Evolutionary conservation across 306 rosid genomes (phyloP), one percentile per base, ranked within the genome.

Genomic region (Begonia fuchsioides): DNA sequence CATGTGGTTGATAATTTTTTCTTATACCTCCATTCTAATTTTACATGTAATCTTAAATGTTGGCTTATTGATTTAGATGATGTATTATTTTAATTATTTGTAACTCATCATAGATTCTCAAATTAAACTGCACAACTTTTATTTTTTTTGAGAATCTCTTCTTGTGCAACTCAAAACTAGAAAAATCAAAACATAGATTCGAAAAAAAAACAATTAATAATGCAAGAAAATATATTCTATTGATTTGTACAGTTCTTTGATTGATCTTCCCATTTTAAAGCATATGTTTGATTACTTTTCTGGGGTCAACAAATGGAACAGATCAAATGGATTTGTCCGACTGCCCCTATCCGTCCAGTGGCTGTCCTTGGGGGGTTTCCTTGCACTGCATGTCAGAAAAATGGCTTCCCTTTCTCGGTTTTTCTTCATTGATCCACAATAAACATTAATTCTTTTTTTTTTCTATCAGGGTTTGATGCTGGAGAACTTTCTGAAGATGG

Each of bases 281-380:
- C 32, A 20, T 20, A 20, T 20, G 32, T n/a, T n/a, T n/a, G n/a
- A n/a, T n/a, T 47, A 32, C 38, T n/a, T 10, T 7, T 57, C 39
- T 46, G n/a, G 17, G 16, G 38, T 19, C 9, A 20, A 44, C 49
- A n/a, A 35, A 18, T 67, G 68, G 15, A 55, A 58, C 76, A 92
- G 98, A 85, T 92, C 72, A 92, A 92, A 69, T 92, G 98, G 98
- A 92, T 92, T 65, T 92, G 98, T 61, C 98, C 98, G 10, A 92
- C 98, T 45, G 98, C 98, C 53, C 98, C 98, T n/a, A 92, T 87
- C 32, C 96, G 96, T 57, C 93, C 98, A 2, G 98, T 92, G 50
- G 76, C 94, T 3, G 49, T 79, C 17, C 86, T 92, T n/a, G 98
- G 98, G 35, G 98, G 98, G 55, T 92, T 85, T 79, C 68, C 85